phyloP scores from a whole-genome alignment of 2,329 filamentous ascomycete species.

The Metarhizium sp. region DNA sequence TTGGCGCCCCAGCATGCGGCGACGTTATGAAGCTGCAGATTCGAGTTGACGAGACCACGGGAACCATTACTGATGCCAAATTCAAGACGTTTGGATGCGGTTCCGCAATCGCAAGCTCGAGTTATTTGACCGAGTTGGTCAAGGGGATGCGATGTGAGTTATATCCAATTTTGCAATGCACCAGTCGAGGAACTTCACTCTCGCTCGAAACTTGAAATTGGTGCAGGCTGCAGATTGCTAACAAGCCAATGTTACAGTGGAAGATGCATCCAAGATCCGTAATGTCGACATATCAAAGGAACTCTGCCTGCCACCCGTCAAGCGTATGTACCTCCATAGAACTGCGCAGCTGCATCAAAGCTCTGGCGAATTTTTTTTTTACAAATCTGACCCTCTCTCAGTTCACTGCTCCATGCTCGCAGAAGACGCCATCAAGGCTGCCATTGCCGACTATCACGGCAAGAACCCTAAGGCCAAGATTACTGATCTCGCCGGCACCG shows the following conservation, averaged over 20 bases:
- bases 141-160: conserved; percentile 65
- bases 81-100: conserved; percentile 98
- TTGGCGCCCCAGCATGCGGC: conserved; percentile 80
- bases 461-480: conserved; percentile 50
- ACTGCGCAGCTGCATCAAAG: neutral
- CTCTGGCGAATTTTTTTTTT: too few relatives aligned
- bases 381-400: conserved; percentile 29
- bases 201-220: neutral
- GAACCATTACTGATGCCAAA: conserved; percentile 88
- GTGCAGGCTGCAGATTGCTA: neutral
- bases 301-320: conserved; percentile 79
- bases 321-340: conserved; percentile 48
- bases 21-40: conserved; percentile 80
- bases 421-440: conserved; percentile 85
- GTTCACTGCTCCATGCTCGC: conserved; percentile 90
- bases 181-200: neutral
- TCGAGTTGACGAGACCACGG: conserved; percentile 77
- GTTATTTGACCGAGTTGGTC: conserved; percentile 90
- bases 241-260: conserved; percentile 37
- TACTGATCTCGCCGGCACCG: conserved; percentile 71
- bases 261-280: conserved; percentile 84
- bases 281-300: conserved; percentile 99
- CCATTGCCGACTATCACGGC: conserved; percentile 82
- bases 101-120: conserved; percentile 78
- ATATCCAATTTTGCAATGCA: neutral